Base-by-base conservation (phyloP, 2,329 filamentous ascomycete genomes). In the Tolypocladium tundrense region DNA sequence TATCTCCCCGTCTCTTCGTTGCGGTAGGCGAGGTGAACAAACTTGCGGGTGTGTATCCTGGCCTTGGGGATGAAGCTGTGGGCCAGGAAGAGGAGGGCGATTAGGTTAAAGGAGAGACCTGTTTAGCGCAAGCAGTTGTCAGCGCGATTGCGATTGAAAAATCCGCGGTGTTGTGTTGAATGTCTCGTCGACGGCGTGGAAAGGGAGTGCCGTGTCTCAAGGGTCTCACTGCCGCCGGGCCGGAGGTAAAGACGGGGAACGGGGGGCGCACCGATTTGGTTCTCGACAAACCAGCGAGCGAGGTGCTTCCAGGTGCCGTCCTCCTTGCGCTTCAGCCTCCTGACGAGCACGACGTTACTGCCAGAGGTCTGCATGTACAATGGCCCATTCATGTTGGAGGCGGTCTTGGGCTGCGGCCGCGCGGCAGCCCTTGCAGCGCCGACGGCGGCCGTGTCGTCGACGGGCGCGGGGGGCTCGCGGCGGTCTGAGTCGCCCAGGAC, bases 1-100 rank as follows among this genome's bases (percentile, higher is more conserved):
- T 96, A 97, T 60, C 82, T 75, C 51, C 84, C 86, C 1, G 85
- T 84, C 9, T 77, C 69, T 0, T 84, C 74, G 69, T 93, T 89
- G 73, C 87, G 86, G 77, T 97, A 94, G 59, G 90, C 92, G 59
- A 97, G 82, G 58, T 85, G 82, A 75, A 96, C 91, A 78, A 96
- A 96, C 65, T 92, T 94, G 67, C 82, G 80, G n/a, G 91, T 96
- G 67, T 88, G 85, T 56, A 82, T 77, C 63, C 90, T 85, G 54
- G 91, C 85, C 66, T 87, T 87, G 55, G 93, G 91, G 70, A 96
- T 91, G 68, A 88, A 86, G 66, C 86, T 77, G 75, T 97, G 91
- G 58, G 90, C 85, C 63, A 96, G 84, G 70, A 88, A 85, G 63
- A 97, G 84, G 63, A 95, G 85, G 58, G 90, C 84, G 62, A 97